These are phyloP conservation scores for Hirsutella rhossiliensis DNA, from an alignment of 2,329 filamentous ascomycete genomes.

Conservation along the genomic window DNA sequence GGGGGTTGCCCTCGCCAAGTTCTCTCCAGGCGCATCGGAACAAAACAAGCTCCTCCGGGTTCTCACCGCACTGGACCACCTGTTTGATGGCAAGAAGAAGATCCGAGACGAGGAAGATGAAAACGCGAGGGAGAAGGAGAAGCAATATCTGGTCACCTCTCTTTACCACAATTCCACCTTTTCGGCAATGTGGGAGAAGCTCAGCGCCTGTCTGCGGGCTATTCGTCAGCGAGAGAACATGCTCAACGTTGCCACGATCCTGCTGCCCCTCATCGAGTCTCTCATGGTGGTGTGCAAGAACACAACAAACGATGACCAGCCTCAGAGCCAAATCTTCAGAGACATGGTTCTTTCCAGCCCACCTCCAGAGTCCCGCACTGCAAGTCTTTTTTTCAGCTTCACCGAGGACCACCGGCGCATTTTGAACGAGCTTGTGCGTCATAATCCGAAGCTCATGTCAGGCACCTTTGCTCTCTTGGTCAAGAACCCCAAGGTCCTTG, in stretches of 20 bases:
- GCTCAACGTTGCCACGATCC: constrained; percentile 92
- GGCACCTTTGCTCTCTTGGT: constrained; percentile 92
- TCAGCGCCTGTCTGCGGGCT: constrained; percentile 77
- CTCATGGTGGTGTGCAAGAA: constrained; percentile 99
- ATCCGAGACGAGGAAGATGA: constrained; percentile 35
- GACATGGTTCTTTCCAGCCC: constrained; percentile 67
- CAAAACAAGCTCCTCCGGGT: constrained; percentile 92
- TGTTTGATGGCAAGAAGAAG: constrained; percentile 76
- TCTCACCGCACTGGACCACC: constrained; percentile 84
- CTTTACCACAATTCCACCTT: constrained; percentile 90
- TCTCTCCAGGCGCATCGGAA: constrained; percentile 90
- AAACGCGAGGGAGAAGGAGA: constrained; percentile 44
- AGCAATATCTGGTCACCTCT: constrained; percentile 74
- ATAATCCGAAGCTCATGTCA: constrained; percentile 97
- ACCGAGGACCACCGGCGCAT: constrained; percentile 97
- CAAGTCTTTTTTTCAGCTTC: constrained; percentile 89
- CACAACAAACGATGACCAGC: constrained; percentile 60
- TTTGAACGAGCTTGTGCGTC: constrained; percentile 91
- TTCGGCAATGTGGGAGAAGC: constrained; percentile 78
- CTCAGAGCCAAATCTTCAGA: constrained; percentile 37
- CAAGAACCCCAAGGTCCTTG: constrained; percentile 96
- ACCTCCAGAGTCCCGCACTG: constrained; percentile 65
- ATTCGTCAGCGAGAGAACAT: constrained; percentile 90
- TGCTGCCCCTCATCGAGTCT: constrained; percentile 87
- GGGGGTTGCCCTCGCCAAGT: constrained; percentile 84